Percentiles rank a stretch among this genome's conserved stretches.
These are phyloP conservation scores for Fraxinus excelsior DNA, from an alignment of 257 asterid species.

Conservation along the genomic window DNA sequence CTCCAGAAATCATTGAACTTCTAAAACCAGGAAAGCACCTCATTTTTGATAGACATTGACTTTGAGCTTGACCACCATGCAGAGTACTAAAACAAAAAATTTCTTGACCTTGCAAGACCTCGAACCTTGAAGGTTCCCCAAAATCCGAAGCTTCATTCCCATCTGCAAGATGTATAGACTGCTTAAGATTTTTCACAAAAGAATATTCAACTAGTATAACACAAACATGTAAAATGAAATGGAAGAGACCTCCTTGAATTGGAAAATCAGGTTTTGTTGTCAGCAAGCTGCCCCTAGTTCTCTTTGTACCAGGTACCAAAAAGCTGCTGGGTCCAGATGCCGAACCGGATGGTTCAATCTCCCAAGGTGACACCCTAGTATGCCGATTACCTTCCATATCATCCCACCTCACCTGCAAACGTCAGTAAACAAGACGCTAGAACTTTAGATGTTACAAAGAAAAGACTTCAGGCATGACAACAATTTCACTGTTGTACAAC, in stretches of 20 bases:
- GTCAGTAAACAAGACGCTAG: neutral
- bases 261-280: slow-evolving; percentile 55
- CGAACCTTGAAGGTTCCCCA: slow-evolving; percentile 81
- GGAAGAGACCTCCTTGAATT: slow-evolving; percentile 49
- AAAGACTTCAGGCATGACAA: neutral
- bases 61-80: slow-evolving; percentile 44
- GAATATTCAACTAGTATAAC: neutral
- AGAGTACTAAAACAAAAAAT: slow-evolving; percentile 57
- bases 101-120: slow-evolving; percentile 99
- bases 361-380: slow-evolving; percentile 97
- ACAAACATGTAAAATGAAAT: neutral
- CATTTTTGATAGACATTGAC: slow-evolving; percentile 46
- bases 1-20: slow-evolving; percentile 36
- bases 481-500: neutral
- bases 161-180: slow-evolving; percentile 40
- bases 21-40: slow-evolving; percentile 48
- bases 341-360: slow-evolving; percentile 74
- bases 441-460: slow-evolving; percentile 4
- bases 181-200: slow-evolving; percentile 5
- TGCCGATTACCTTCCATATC: slow-evolving; percentile 71
- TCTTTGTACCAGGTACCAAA: slow-evolving; percentile 65
- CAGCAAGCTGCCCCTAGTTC: slow-evolving; percentile 69
- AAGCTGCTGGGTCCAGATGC: slow-evolving; percentile 62
- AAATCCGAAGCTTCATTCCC: slow-evolving; percentile 65
- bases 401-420: slow-evolving; percentile 94